Percentiles rank a stretch among this genome's conserved stretches.
phyloP scores from a whole-genome alignment of 768 basidiomycete species.

The Termitomyces sp. region DNA sequence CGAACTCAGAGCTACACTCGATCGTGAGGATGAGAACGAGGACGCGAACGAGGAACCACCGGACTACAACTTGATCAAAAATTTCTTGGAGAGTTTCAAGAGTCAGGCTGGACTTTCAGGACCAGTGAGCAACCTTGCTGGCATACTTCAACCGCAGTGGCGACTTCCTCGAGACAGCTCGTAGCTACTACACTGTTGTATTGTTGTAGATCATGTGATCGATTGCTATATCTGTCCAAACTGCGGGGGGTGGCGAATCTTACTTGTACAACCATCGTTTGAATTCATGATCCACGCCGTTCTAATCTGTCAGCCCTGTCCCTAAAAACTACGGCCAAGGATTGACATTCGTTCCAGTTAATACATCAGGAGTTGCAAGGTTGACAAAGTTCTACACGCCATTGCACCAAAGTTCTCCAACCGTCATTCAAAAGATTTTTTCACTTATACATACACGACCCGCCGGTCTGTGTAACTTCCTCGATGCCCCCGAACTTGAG shows the following conservation, averaged over 20 bases:
- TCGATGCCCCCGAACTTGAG: conserved; percentile 88
- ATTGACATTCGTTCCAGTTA: conserved; percentile 51
- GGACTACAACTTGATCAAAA: conserved; percentile 93
- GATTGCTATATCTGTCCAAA: no score
- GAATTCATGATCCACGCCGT: conserved; percentile 77
- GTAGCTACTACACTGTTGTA: conserved; percentile 19
- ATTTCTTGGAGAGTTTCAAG: conserved; percentile 95
- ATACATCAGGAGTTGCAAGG: conserved; percentile 85
- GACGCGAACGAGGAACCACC: conserved; percentile 55
- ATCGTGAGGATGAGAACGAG: conserved; percentile 39
- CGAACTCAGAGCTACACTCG: conserved; percentile 69
- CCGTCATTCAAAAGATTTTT: conserved; percentile 86
- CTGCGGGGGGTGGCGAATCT: no score
- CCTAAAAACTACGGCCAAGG: background rate
- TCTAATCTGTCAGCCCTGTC: conserved; percentile 63
- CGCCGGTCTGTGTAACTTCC: conserved; percentile 87
- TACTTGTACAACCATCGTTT: no score
- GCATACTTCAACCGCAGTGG: conserved; percentile 76
- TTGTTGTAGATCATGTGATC: conserved; percentile 31
- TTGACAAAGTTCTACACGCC: conserved; percentile 89
- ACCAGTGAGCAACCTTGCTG: conserved; percentile 87
- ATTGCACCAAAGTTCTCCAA: conserved; percentile 61
- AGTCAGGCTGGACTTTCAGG: conserved; percentile 87
- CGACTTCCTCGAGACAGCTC: conserved; percentile 67
- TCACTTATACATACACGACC: conserved; percentile 82